These are phyloP conservation scores for Herpetospermum pedunculosum DNA, from an alignment of 306 rosid species.

Conservation along the genomic window DNA sequence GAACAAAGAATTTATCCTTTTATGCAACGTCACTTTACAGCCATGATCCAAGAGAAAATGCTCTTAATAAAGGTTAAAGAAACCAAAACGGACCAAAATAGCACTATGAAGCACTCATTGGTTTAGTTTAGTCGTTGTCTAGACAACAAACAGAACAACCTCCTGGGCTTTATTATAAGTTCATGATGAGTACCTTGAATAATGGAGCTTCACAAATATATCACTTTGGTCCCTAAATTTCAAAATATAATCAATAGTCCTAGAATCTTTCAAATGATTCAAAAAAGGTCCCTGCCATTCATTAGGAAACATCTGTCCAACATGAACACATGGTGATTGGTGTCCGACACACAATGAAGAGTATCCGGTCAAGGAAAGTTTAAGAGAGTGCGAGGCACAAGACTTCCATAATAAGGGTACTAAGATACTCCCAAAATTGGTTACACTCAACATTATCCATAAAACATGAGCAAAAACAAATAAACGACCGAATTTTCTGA, in stretches of 20 bases:
- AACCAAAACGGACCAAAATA: background rate
- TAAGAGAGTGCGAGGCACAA: too few relatives aligned
- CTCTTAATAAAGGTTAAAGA: background rate
- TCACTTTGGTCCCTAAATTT: background rate
- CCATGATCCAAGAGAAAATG: background rate
- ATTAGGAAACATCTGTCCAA: background rate
- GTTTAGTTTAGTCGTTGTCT: background rate
- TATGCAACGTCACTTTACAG: background rate
- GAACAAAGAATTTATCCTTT: background rate
- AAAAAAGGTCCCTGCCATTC: background rate
- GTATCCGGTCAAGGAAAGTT: too few relatives aligned
- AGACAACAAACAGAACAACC: background rate
- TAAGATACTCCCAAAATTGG: background rate
- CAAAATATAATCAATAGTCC: background rate
- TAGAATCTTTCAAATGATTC: background rate
- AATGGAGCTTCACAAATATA: background rate
- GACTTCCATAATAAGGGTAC: background rate
- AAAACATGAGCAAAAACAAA: background rate
- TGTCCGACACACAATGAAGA: background rate
- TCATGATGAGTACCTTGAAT: background rate
- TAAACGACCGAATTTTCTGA: background rate
- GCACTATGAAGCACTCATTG: background rate
- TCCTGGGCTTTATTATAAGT: background rate
- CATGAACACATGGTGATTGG: background rate
- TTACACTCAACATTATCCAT: background rate